Percentiles rank a stretch among this genome's conserved stretches.
Evolutionary conservation across 148 eudicot genomes (phyloP).

Genomic region (Heliosperma pusillum): DNA sequence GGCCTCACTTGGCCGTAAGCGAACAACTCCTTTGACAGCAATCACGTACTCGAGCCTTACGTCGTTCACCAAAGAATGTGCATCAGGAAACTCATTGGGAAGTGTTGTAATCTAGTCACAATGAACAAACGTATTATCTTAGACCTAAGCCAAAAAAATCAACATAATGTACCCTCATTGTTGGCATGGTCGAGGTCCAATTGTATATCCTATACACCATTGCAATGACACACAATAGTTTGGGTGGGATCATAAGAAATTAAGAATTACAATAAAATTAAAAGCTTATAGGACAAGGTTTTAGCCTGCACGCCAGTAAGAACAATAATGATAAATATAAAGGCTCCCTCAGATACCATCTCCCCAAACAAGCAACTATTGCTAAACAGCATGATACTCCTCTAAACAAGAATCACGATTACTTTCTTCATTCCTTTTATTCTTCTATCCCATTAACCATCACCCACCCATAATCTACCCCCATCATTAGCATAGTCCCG

Average conservation of each 20-base stretch:
- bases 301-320: no score
- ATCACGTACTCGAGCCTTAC: constrained; percentile 86
- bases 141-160: not conserved
- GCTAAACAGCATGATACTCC: not conserved
- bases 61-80: constrained; percentile 60
- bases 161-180: no score
- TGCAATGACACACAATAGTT: no score
- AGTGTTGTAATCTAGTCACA: constrained; percentile 75
- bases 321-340: no score
- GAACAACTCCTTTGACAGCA: constrained; percentile 74
- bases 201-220: no score
- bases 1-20: constrained; percentile 67
- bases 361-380: no score
- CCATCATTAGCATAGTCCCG: not conserved
- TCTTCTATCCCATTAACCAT: not conserved
- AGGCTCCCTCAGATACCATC: no score
- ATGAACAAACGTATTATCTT: not conserved
- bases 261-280: no score
- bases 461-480: not conserved
- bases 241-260: no score
- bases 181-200: no score
- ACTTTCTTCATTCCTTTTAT: not conserved
- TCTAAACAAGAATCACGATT: not conserved
- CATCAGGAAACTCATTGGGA: constrained; percentile 86
- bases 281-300: no score